Conservation (phyloP, 2,329 filamentous ascomycete species). For the Coniella vitis region DNA sequence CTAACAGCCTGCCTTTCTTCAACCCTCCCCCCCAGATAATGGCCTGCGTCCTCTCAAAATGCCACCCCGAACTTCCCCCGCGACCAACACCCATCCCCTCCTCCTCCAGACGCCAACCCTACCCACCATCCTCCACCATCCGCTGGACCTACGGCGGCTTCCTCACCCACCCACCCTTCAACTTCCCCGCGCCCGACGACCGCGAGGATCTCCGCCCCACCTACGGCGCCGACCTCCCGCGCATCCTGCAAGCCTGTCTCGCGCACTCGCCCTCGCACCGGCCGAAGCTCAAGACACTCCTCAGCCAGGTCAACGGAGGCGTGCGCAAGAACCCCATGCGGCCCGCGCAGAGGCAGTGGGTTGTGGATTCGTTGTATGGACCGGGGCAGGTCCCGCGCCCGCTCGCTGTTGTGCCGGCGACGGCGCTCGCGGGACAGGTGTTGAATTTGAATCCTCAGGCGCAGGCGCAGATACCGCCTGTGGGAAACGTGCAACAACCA, state of each 20-base stretch:
- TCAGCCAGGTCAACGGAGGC: background rate
- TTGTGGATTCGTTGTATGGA: background rate
- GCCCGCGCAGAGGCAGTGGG: background rate
- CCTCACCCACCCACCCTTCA: too few relatives aligned
- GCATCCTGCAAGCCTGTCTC: background rate
- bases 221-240: background rate
- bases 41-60: too few relatives aligned
- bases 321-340: background rate
- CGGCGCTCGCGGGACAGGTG: too few relatives aligned
- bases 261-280: conserved; percentile 1
- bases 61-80: too few relatives aligned
- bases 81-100: background rate
- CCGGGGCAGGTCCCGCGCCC: too few relatives aligned
- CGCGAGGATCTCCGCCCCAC: background rate
- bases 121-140: background rate
- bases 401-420: too few relatives aligned
- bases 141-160: conserved; percentile 5
- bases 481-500: too few relatives aligned
- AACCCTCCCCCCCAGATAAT: too few relatives aligned
- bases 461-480: too few relatives aligned
- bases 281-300: background rate
- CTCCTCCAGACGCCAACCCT: background rate
- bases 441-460: too few relatives aligned
- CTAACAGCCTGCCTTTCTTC: too few relatives aligned
- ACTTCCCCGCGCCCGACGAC: background rate